Conservation (phyloP, 805 yeast species). For the Jamesozyma lodderae region DNA sequence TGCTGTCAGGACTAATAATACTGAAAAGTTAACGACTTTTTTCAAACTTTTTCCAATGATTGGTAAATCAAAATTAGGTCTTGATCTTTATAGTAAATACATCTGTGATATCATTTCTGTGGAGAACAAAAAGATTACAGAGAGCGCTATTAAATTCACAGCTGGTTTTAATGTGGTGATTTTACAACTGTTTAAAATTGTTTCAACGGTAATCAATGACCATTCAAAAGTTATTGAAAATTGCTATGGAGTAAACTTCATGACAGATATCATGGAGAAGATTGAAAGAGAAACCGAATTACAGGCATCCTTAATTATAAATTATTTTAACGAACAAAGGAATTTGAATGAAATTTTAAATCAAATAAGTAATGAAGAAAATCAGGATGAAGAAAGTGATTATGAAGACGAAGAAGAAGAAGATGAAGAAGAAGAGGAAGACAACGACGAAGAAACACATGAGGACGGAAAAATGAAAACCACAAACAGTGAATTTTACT, state of each 20-base stretch:
- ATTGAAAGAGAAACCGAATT: conserved; percentile 85
- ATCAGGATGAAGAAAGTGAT: not conserved
- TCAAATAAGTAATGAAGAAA: conserved; percentile 20
- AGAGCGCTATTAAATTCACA: conserved; percentile 35
- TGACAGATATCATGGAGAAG: conserved; percentile 56
- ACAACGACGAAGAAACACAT: conserved; percentile 25
- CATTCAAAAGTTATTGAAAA: conserved; percentile 71
- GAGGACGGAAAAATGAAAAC: too few species aligned
- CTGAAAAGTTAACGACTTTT: conserved; percentile 61
- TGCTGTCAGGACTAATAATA: conserved; percentile 61
- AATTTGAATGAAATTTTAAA: conserved; percentile 46
- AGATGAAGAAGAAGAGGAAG: conserved; percentile 14
- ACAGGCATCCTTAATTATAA: conserved; percentile 77
- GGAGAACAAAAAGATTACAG: conserved; percentile 61
- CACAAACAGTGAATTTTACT: conserved; percentile 2
- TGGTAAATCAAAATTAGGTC: conserved; percentile 60
- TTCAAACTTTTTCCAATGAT: conserved; percentile 85
- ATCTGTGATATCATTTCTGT: conserved; percentile 77
- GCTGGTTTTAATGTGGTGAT: conserved; percentile 32
- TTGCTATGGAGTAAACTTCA: conserved; percentile 58
- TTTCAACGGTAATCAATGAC: conserved; percentile 75
- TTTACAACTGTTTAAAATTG: conserved; percentile 68
- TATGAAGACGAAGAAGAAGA: not conserved
- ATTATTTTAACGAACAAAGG: conserved; percentile 22
- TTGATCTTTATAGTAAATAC: conserved; percentile 74